These are phyloP conservation scores for Globisporangium splendens DNA, from an alignment of 352 stramenopile species.

Conservation along the genomic window DNA sequence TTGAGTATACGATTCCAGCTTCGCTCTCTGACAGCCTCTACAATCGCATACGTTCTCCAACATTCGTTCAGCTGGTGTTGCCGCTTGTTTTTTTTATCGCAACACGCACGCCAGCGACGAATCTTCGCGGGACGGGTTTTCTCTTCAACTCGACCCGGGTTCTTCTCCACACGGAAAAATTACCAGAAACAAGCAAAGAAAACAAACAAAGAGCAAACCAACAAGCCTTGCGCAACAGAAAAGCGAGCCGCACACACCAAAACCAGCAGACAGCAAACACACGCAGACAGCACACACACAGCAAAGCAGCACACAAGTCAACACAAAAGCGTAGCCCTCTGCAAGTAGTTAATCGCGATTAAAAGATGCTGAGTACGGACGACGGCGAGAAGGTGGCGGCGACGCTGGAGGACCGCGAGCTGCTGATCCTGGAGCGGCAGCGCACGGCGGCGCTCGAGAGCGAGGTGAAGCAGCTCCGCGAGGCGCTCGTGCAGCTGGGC, in stretches of 20 bases:
- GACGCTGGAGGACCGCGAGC: constrained; percentile 41
- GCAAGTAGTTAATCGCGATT: background rate
- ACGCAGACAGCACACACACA: background rate
- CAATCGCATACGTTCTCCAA: background rate
- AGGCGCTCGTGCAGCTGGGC: constrained; percentile 72
- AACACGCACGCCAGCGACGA: background rate
- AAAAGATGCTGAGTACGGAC: background rate
- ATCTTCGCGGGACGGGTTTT: background rate
- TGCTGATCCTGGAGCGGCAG: constrained; percentile 73
- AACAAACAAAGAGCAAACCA: constrained; percentile 8
- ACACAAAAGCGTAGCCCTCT: background rate
- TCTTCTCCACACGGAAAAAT: background rate
- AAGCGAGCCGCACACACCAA: constrained; percentile 4
- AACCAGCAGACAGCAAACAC: background rate
- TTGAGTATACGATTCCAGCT: background rate
- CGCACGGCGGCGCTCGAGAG: constrained; percentile 63
- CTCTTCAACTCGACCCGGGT: constrained; percentile 1
- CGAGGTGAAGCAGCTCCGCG: constrained; percentile 63
- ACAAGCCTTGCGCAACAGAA: background rate
- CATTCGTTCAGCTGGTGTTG: background rate
- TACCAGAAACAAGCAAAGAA: constrained; percentile 1
- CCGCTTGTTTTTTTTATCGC: background rate
- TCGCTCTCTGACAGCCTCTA: background rate
- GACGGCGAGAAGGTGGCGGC: background rate
- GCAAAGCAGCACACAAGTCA: background rate